Base-by-base conservation (phyloP, 2,329 filamentous ascomycete genomes). In the Scortechinia acanthostroma region DNA sequence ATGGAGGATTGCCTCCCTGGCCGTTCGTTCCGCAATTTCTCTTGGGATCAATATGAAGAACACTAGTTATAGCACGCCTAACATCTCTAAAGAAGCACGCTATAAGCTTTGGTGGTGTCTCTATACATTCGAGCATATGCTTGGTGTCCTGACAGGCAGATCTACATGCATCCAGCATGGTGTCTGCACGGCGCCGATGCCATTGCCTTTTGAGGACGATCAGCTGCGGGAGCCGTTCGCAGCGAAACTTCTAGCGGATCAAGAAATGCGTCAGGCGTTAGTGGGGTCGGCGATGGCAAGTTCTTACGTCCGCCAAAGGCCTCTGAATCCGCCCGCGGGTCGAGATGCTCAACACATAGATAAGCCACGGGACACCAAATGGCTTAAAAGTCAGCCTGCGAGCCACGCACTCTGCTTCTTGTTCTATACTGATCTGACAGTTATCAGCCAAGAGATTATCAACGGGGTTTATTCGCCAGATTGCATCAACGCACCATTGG, bases 61-160 rank as follows among this genome's bases (percentile, higher is more conserved):
- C 45, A 60, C 58, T 19, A 67, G 63, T 35, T 52, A 55, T 21
- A 53, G 53, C 3, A 62, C 65, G 2, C 53, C 62, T 1, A 56
- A 60, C 46, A 51, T 59, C n/a, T 60, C 64, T 21, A 69, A 68
- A 48, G 65, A 68, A 51, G 58, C 62, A 42, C 64, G 66, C n/a
- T 68, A 68, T 46, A 58, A 62, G 43, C 61, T 69, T 3, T 70
- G 67, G 67, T 69, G 65, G 63, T 65, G 64, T 45, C 52, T 69
- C 2, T 66, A 68, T 45, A 58, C 57, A 2, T 61, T 69, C 35
- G 67, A 70, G 50, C 65, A 68, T 45, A 57, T 64, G 23, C 57
- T 70, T 25, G 63, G 64, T 15, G 58, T 65, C 46, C 67, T 70
- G 63, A 69, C 67, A n/a, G 67, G 67, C 30, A 59, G 67, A 35